Evolutionary conservation across 2,329 filamentous ascomycete genomes (phyloP).

Genomic region (Chaetomium sp.): DNA sequence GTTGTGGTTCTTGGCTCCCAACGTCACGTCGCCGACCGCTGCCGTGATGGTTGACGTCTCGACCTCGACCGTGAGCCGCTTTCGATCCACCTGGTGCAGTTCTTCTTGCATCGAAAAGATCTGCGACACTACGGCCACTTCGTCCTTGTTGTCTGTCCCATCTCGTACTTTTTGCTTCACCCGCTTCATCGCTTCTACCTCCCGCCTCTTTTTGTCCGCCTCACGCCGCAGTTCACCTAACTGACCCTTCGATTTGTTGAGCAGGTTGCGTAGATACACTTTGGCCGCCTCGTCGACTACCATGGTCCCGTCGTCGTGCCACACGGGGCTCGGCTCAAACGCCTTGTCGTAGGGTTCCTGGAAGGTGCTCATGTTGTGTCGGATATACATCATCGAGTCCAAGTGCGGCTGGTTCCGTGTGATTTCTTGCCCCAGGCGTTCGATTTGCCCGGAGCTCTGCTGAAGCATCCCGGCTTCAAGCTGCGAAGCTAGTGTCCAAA

Average conservation of each 20-base stretch:
- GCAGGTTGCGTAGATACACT: conserved; percentile 82
- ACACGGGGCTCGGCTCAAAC: conserved; percentile 93
- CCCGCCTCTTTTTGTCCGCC: conserved; percentile 76
- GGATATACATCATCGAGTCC: conserved; percentile 96
- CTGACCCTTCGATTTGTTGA: conserved; percentile 83
- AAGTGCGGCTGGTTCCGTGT: conserved; percentile 79
- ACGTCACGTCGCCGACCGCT: conserved; percentile 83
- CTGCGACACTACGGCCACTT: conserved; percentile 76
- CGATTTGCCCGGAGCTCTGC: conserved; percentile 64
- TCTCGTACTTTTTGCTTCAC: conserved; percentile 71
- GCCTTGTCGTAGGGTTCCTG: conserved; percentile 76
- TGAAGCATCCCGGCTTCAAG: conserved; percentile 76
- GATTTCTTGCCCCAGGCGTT: conserved; percentile 72
- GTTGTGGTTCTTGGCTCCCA: conserved; percentile 90
- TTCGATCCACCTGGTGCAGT: conserved; percentile 76
- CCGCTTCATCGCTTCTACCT: conserved; percentile 72
- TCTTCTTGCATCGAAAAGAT: conserved; percentile 80
- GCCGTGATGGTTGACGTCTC: conserved; percentile 90
- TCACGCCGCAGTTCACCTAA: conserved; percentile 74
- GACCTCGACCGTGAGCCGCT: conserved; percentile 80
- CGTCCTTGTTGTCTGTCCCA: conserved; percentile 81
- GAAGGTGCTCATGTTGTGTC: conserved; percentile 78
- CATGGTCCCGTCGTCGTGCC: conserved; percentile 89
- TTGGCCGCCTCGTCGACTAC: conserved; percentile 81
- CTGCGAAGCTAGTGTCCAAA: conserved; percentile 76